phyloP scores from a whole-genome alignment of 495 filamentous ascomycete genomes.

The Podospora bellae-mahoneyi region DNA sequence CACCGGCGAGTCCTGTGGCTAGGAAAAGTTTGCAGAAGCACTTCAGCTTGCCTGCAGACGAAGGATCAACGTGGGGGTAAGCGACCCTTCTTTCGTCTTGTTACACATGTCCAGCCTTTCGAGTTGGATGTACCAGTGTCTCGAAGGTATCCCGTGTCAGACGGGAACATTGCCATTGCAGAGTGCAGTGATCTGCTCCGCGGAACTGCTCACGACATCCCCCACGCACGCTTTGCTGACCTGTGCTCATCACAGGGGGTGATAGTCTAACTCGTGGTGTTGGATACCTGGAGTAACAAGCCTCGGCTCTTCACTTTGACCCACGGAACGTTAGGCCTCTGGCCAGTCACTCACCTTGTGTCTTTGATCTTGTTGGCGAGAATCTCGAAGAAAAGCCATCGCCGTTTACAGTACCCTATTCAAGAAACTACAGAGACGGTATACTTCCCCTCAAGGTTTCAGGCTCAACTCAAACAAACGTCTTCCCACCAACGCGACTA shows the following conservation, averaged over 20 bases:
- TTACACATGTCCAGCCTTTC: not conserved
- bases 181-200: not conserved
- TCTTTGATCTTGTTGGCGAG: not conserved
- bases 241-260: not conserved
- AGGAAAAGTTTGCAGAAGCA: not conserved
- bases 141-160: not conserved
- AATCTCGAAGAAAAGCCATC: not conserved
- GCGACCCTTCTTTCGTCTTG: not conserved
- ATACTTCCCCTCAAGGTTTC: not conserved
- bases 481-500: not conserved
- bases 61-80: conserved; percentile 12
- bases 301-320: not conserved
- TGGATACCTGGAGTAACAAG: not conserved
- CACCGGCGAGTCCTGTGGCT: not conserved
- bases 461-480: not conserved
- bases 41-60: not conserved
- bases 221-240: not conserved
- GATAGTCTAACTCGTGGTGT: not conserved
- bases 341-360: not conserved
- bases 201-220: not conserved
- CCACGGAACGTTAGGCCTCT: not conserved
- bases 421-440: not conserved
- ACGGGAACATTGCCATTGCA: not conserved
- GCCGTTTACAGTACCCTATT: not conserved
- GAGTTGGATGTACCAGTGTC: not conserved